A percentile compares a stretch with the other conserved stretches of the same genome.
Conservation (phyloP, 2,329 filamentous ascomycete species). For the Penicillium sp. region DNA sequence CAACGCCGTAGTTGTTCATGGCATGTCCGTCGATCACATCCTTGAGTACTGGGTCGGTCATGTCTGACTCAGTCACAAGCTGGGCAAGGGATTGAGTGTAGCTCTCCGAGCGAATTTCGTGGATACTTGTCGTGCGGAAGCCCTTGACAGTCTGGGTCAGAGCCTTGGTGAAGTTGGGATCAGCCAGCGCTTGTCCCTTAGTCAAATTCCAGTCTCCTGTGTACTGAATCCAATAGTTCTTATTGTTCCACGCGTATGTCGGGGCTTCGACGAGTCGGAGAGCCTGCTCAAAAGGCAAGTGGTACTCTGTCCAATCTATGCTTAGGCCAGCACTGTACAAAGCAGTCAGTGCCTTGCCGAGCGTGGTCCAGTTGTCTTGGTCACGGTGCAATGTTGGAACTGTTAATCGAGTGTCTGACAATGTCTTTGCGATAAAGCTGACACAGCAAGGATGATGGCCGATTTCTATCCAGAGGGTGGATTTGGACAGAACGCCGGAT, state of each 20-base stretch:
- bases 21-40: constrained; percentile 15
- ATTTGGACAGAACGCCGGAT: background rate
- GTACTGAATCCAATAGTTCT: constrained; percentile 24
- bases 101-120: background rate
- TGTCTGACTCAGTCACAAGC: constrained; percentile 12
- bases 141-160: background rate
- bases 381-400: background rate
- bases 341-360: background rate
- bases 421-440: background rate
- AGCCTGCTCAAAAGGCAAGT: constrained; percentile 48
- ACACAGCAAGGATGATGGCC: constrained; percentile 45
- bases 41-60: constrained; percentile 10
- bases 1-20: constrained; percentile 12
- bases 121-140: background rate
- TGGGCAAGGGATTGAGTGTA: background rate
- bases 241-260: constrained; percentile 23
- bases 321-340: background rate
- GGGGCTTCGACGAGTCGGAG: constrained; percentile 21
- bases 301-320: constrained; percentile 67
- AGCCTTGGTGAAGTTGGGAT: background rate
- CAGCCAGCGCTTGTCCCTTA: background rate
- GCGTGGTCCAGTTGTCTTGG: background rate
- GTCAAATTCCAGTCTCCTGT: background rate
- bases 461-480: constrained; percentile 38
- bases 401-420: background rate